Percentiles rank a stretch among this genome's conserved stretches.
phyloP scores from a whole-genome alignment of 768 basidiomycete species.

The Agaricus blazei region DNA sequence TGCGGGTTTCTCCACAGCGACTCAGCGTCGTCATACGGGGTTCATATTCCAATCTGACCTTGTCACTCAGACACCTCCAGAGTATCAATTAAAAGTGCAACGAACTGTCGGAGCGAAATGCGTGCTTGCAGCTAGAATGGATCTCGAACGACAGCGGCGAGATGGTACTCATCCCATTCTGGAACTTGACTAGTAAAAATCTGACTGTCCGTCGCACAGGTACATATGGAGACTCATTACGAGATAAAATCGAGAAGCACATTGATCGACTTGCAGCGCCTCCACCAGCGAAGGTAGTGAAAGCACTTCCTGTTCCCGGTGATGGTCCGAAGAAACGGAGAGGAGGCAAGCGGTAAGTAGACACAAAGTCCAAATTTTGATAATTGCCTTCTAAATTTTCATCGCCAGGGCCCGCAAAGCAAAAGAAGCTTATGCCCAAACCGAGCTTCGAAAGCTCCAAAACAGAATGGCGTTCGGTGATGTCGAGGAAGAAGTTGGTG shows the following conservation, averaged over 20 bases:
- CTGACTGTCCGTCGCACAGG: slow-evolving; percentile 31
- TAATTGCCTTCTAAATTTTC: background rate
- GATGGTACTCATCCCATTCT: slow-evolving; percentile 51
- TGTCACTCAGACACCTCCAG: slow-evolving; percentile 78
- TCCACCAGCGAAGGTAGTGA: slow-evolving; percentile 88
- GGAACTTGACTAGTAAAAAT: background rate
- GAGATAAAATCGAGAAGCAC: slow-evolving; percentile 89
- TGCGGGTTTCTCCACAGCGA: slow-evolving; percentile 84
- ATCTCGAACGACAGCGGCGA: slow-evolving; percentile 77
- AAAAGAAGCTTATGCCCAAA: slow-evolving; percentile 98
- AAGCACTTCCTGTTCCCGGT: slow-evolving; percentile 90
- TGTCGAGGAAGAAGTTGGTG: slow-evolving; percentile 92
- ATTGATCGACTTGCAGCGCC: slow-evolving; percentile 91
- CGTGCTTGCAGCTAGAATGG: slow-evolving; percentile 88
- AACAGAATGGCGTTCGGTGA: slow-evolving; percentile 96
- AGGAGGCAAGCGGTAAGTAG: slow-evolving; percentile 83
- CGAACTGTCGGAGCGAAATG: slow-evolving; percentile 92
- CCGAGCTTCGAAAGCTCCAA: slow-evolving; percentile 93
- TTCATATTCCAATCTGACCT: slow-evolving; percentile 95
- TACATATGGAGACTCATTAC: slow-evolving; percentile 73
- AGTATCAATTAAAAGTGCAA: slow-evolving; percentile 89
- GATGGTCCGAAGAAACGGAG: slow-evolving; percentile 95
- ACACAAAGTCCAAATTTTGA: background rate
- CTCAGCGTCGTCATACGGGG: slow-evolving; percentile 89
- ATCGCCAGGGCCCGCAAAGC: slow-evolving; percentile 80